phyloP scores from a whole-genome alignment of 495 filamentous ascomycete genomes.

The Collariella sp. region DNA sequence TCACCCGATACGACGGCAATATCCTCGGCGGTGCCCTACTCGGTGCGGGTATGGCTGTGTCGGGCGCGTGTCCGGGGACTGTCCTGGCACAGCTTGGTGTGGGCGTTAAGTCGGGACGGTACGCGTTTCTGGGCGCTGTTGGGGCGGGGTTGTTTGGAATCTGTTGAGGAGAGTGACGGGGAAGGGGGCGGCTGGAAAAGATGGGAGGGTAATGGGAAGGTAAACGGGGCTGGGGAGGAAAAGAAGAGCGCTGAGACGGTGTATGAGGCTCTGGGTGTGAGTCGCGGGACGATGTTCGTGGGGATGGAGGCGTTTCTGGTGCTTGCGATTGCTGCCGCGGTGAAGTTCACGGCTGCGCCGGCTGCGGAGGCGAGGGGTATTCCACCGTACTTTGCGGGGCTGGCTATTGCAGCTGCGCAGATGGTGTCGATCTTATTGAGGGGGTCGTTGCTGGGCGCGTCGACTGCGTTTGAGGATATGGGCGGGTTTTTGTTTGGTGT shows the following conservation, averaged over 20 bases:
- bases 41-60: conserved; percentile 46
- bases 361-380: conserved; percentile 27
- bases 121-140: conserved; percentile 34
- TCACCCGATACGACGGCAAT: conserved; percentile 45
- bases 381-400: conserved; percentile 35
- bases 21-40: conserved; percentile 47
- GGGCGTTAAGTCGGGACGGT: conserved; percentile 38
- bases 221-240: neutral
- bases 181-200: neutral
- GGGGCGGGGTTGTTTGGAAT: conserved; percentile 37
- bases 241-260: neutral
- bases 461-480: conserved; percentile 43
- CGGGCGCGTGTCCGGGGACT: conserved; percentile 50
- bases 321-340: conserved; percentile 21
- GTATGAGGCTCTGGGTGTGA: conserved; percentile 22
- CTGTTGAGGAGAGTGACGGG: conserved; percentile 5
- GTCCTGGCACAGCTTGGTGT: conserved; percentile 45
- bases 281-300: conserved; percentile 15
- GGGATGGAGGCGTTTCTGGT: conserved; percentile 27
- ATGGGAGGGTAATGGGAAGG: conserved; percentile 9
- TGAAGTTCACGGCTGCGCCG: conserved; percentile 16
- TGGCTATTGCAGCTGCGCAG: conserved; percentile 44
- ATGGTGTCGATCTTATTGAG: conserved; percentile 35
- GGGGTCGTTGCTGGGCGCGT: conserved; percentile 41
- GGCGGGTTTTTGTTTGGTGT: conserved; percentile 39